A percentile compares a stretch with the other conserved stretches of the same genome.
These are phyloP conservation scores for Stagonosporopsis chrysanthemi DNA, from an alignment of 2,329 filamentous ascomycete species.

Conservation along the genomic window DNA sequence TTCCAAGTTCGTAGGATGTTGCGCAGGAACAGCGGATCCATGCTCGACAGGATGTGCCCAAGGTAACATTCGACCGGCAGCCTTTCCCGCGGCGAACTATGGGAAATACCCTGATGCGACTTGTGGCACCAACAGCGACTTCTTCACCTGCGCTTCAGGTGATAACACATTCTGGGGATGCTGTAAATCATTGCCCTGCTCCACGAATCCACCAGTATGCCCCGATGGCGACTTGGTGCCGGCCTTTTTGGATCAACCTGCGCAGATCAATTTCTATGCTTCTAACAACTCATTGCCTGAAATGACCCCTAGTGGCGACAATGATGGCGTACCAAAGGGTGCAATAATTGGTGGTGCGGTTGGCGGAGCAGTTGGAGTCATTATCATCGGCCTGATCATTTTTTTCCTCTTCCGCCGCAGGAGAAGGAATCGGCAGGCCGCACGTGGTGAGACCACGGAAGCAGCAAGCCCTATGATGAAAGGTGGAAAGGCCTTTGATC, in stretches of 20 bases:
- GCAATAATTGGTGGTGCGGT: slow-evolving; percentile 40
- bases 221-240: neutral
- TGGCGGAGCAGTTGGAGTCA: slow-evolving; percentile 34
- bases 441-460: neutral
- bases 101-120: slow-evolving; percentile 43
- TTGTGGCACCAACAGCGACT: slow-evolving; percentile 40
- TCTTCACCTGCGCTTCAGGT: slow-evolving; percentile 47
- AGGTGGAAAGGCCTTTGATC: slow-evolving; percentile 18
- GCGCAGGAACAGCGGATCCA: slow-evolving; percentile 40
- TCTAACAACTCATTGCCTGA: neutral
- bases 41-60: slow-evolving; percentile 49
- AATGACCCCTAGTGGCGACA: slow-evolving; percentile 5
- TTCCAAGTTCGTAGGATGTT: slow-evolving; percentile 53
- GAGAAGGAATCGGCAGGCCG: slow-evolving; percentile 14
- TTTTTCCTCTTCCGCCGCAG: slow-evolving; percentile 35
- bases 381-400: slow-evolving; percentile 33
- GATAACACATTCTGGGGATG: slow-evolving; percentile 48
- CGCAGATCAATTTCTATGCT: slow-evolving; percentile 29
- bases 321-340: slow-evolving; percentile 22
- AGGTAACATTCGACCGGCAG: slow-evolving; percentile 42
- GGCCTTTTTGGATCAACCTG: slow-evolving; percentile 32
- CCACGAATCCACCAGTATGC: neutral
- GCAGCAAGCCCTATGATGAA: slow-evolving; percentile 25
- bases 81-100: slow-evolving; percentile 44
- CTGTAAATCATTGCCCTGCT: slow-evolving; percentile 49